A percentile compares a stretch with the other conserved stretches of the same genome.
phyloP scores from a whole-genome alignment of 2,329 filamentous ascomycete species.

The Stemphylium vesicarium region DNA sequence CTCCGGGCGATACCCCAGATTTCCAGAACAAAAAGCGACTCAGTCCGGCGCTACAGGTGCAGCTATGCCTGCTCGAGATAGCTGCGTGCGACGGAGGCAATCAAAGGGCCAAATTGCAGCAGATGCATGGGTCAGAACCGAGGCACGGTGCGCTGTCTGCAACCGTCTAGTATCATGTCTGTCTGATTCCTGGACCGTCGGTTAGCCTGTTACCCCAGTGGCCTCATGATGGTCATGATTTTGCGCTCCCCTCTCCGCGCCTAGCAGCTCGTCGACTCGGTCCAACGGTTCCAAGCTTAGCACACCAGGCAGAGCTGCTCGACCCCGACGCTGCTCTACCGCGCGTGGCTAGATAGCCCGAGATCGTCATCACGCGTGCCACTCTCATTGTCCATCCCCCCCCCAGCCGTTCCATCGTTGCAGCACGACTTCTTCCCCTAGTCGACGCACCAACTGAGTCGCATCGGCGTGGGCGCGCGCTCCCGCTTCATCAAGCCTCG shows the following conservation, averaged over 20 bases:
- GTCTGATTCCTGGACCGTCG: constrained; percentile 4
- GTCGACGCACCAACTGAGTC: constrained; percentile 32
- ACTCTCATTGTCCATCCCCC: neutral
- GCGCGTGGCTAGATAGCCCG: constrained; percentile 32
- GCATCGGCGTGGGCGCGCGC: constrained; percentile 36
- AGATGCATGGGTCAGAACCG: constrained; percentile 18
- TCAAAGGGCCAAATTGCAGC: constrained; percentile 31
- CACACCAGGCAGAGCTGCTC: neutral
- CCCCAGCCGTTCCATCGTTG: constrained; percentile 19
- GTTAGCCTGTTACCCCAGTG: constrained; percentile 17
- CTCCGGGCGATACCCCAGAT: constrained; percentile 44
- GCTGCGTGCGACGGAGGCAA: constrained; percentile 31
- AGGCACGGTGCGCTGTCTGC: constrained; percentile 19
- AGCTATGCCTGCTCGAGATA: constrained; percentile 17
- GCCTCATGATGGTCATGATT: constrained; percentile 25
- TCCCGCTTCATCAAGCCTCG: constrained; percentile 43
- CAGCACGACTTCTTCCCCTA: neutral
- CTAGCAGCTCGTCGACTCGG: constrained; percentile 10
- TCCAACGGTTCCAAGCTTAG: constrained; percentile 15
- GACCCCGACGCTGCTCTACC: constrained; percentile 7
- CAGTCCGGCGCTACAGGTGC: constrained; percentile 28
- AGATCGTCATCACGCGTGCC: constrained; percentile 42
- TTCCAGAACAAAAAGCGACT: constrained; percentile 28
- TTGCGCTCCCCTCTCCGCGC: constrained; percentile 20
- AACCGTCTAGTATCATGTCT: neutral